Conservation (phyloP, 805 yeast species). For the Metschnikowia corniflorae region DNA sequence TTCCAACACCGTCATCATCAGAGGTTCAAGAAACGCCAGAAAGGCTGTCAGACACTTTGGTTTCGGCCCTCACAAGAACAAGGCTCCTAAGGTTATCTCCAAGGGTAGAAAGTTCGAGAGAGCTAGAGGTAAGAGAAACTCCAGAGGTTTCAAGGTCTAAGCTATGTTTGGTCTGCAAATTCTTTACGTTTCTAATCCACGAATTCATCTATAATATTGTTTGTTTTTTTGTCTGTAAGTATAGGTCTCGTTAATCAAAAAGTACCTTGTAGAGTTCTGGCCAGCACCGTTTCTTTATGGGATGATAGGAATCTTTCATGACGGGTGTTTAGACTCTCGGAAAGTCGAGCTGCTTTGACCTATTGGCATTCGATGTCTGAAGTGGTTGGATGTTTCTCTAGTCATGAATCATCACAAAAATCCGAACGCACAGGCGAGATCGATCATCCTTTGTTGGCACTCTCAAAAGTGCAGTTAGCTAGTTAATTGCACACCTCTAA, state of each 20-base stretch:
- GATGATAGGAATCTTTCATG: too few species aligned
- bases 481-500: too few species aligned
- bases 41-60: constrained; percentile 99
- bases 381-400: too few species aligned
- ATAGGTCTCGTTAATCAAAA: not conserved
- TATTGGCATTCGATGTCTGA: too few species aligned
- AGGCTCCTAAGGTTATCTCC: constrained; percentile 97
- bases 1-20: constrained; percentile 93
- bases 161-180: constrained; percentile 7
- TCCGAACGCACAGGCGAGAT: too few species aligned
- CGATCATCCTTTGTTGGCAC: too few species aligned
- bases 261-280: too few species aligned
- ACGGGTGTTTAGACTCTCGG: too few species aligned
- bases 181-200: constrained; percentile 5
- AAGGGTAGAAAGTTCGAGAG: constrained; percentile 99
- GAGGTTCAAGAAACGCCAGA: constrained; percentile 99
- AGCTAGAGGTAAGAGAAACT: constrained; percentile 99
- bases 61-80: constrained; percentile 99
- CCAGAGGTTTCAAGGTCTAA: constrained; percentile 99
- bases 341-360: too few species aligned
- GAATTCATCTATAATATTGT: constrained; percentile 4
- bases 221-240: constrained; percentile 1
- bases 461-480: too few species aligned
- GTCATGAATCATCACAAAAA: too few species aligned
- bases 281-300: too few species aligned